Evolutionary conservation across 306 rosid species (phyloP).

Genomic region (Casuarina cunninghamiana): DNA sequence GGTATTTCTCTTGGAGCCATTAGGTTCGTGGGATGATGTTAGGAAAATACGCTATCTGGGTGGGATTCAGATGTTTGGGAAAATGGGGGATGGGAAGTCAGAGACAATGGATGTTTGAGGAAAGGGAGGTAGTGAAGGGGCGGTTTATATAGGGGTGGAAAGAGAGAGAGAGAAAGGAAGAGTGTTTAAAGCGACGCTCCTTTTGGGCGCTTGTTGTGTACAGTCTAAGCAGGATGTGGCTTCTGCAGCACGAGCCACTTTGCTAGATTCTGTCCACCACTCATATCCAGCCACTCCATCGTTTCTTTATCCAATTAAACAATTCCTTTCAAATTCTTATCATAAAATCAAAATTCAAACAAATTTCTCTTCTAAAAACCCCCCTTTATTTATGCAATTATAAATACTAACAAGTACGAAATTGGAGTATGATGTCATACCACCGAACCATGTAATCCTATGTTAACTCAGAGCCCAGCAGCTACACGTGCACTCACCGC

Average conservation of each 20-base stretch:
- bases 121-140: constrained; percentile 11
- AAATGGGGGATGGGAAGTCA: neutral
- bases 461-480: neutral
- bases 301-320: no score
- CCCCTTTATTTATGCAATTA: no score
- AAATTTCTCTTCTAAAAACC: no score
- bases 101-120: constrained; percentile 31
- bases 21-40: neutral
- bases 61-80: neutral
- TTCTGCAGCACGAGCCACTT: constrained; percentile 50
- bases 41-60: neutral
- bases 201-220: constrained; percentile 48
- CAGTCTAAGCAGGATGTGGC: constrained; percentile 39
- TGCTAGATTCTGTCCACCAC: constrained; percentile 28
- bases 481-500: constrained; percentile 19
- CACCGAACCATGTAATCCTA: neutral
- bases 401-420: neutral
- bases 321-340: no score
- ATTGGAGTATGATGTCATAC: neutral
- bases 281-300: constrained; percentile 32
- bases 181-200: constrained; percentile 54
- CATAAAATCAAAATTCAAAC: no score
- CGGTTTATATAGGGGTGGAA: constrained; percentile 32
- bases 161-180: constrained; percentile 14
- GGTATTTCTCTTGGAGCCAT: constrained; percentile 62